Evolutionary conservation across 1,284 basidiomycete genomes (phyloP).

Genomic region (Ustilago shanxiensis): DNA sequence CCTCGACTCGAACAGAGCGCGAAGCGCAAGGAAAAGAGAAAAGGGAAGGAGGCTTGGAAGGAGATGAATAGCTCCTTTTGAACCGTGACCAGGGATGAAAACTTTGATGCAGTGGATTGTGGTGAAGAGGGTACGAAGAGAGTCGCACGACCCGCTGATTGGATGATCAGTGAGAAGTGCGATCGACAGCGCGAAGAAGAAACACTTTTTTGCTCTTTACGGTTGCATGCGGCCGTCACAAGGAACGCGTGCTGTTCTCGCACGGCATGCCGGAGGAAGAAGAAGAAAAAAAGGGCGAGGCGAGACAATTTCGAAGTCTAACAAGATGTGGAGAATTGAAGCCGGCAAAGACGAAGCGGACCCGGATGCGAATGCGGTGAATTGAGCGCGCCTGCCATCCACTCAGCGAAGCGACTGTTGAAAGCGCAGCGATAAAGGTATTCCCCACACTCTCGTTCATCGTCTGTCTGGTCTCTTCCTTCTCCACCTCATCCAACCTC

Average conservation of each 20-base stretch:
- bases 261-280: no score
- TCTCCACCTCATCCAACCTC: constrained; percentile 8
- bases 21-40: constrained; percentile 18
- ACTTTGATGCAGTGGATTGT: constrained; percentile 10
- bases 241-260: constrained; percentile 11
- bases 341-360: constrained; percentile 25
- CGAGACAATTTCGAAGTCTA: not conserved
- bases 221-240: constrained; percentile 2
- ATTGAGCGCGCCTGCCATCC: constrained; percentile 12
- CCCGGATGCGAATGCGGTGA: constrained; percentile 27
- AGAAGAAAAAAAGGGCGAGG: no score
- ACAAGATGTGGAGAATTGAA: not conserved
- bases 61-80: constrained; percentile 4
- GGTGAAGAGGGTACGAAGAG: constrained; percentile 5
- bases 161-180: constrained; percentile 32
- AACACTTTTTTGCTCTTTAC: not conserved
- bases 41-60: constrained; percentile 5
- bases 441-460: constrained; percentile 29
- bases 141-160: constrained; percentile 23
- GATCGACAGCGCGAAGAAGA: constrained; percentile 20
- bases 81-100: constrained; percentile 10
- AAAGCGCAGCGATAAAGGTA: constrained; percentile 18
- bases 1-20: constrained; percentile 30
- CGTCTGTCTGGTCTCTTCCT: not conserved
- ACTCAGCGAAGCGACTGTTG: constrained; percentile 11